Percentiles rank a stretch among this genome's conserved stretches.
These are phyloP conservation scores for Prunus yedoensis DNA, from an alignment of 331 rosid genomes.

Conservation along the genomic window DNA sequence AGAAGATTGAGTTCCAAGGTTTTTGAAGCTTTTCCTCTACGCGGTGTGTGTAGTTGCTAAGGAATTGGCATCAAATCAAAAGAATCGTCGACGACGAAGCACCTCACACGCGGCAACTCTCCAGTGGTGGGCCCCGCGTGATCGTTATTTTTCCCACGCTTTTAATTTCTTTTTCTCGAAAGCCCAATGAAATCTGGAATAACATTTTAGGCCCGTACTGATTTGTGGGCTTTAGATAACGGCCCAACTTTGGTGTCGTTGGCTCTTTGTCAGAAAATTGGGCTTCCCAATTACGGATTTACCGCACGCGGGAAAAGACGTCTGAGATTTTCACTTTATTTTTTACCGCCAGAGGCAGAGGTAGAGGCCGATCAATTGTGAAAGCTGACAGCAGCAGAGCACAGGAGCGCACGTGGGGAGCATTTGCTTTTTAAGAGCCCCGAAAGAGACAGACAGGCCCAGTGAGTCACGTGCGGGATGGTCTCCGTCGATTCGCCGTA, in stretches of 20 bases:
- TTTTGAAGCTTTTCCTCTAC: conserved; percentile 26
- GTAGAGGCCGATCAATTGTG: not conserved
- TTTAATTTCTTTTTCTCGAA: no score
- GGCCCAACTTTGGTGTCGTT: not conserved
- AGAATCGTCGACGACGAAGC: conserved; percentile 14
- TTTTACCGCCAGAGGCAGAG: not conserved
- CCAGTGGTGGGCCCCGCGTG: conserved; percentile 11
- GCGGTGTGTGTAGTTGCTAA: conserved; percentile 35
- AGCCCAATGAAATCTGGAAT: not conserved
- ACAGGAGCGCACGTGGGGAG: conserved; percentile 2
- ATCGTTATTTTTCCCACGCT: not conserved
- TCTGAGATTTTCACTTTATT: not conserved
- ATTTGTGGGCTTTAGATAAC: not conserved
- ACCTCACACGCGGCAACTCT: not conserved
- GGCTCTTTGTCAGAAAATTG: not conserved
- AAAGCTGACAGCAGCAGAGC: not conserved
- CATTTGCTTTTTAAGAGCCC: not conserved
- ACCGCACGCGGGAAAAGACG: conserved; percentile 16
- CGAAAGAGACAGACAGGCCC: not conserved
- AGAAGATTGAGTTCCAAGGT: not conserved
- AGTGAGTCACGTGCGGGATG: not conserved
- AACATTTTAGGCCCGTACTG: not conserved
- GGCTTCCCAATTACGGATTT: not conserved
- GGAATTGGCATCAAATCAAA: conserved; percentile 16
- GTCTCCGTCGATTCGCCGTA: not conserved